Base-by-base conservation (phyloP, 2,329 filamentous ascomycete species). In the Passalora sequoiae region DNA sequence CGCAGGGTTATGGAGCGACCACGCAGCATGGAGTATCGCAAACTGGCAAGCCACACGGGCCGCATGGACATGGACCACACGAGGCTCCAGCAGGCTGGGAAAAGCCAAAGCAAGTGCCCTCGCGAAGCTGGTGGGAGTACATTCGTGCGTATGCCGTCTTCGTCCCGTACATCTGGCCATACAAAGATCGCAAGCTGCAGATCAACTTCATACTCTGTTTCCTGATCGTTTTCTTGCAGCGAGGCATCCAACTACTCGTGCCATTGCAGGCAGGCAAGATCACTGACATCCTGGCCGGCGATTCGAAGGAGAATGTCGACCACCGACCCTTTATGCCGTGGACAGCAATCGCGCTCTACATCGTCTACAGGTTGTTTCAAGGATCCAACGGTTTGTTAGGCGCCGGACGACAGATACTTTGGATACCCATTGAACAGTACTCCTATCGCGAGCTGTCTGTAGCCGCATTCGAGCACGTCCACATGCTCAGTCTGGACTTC, bases 361-460 rank as follows among this genome's bases (percentile, higher is more conserved):
- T 95, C 47, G 55, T 81, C 27, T 87, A 81, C 60, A 83, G 87
- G 56, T 76, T 89, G 61, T 75, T 97, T 12, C 92, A 97, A 66
- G 92, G 92, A 2, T 83, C 80, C 40, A 92, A 91, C 47, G 92
- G 92, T 15, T 71, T 97, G 35, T 76, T 98, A 24, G 89, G 89
- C 6, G 91, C 88, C 1, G 59, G 86, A 24, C 79, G 92, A 51
- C 84, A 87, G 16, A 80, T 88, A 25, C 73, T 98, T 24, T 98
- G 92, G 92, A 92, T 98, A 38, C 91, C 92, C 0, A 89, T 98
- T 44, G 88, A 89, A 25, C 92, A 98, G 65, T 95, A 97, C 65
- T 95, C 91, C 0, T 98, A 96, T 67, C 84, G 88, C 60, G 88
- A 92, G 52, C 76, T 98, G 46, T 95, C 89, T 4, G 92, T 92